Evolutionary conservation across 2,329 filamentous ascomycete species (phyloP), one percentile per base, ranked within the genome.

Genomic region (Podosphaera leucotricha): DNA sequence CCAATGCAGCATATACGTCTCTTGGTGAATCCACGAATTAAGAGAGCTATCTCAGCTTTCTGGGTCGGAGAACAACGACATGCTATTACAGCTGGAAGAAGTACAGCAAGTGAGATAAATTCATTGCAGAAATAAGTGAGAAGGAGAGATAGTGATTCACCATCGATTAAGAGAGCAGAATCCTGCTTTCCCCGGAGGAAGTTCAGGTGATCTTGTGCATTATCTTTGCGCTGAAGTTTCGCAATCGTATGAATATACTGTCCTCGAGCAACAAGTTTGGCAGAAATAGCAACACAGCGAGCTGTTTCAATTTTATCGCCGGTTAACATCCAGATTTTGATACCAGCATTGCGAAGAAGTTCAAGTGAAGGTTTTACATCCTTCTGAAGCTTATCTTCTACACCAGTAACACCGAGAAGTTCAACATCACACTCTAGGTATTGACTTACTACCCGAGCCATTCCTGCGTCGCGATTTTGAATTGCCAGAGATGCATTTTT

Each of bases 311-410:
- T 83, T 62, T 98, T 98, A 67, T 98, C 90, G 40, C 90, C 90
- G 0, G 90, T 98, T 58, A 98, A 67, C 90, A 98, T 98, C 90
- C 90, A 98, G 43, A 98, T 95, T 61, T 95, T 95, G 63, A 98
- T 90, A 21, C 90, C 90, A 0, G 90, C 90, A 55, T 98, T 98
- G 51, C 90, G 82, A 43, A 98, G 71, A 4, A 98, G 72, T 60
- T 98, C 92, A 5, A 98, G 68, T 0, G 85, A 93, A 1, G 87
- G 81, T 60, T 95, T 98, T 56, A 98, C 90, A 55, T 95, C 85
- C 49, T 77, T 78, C 59, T 98, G 90, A 11, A 98, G 71, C 58
- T 92, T 93, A 62, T 98, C 90, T 61, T 98, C 92, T 0, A 98
- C 90, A 50, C 90, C 90, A 1, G 90, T 98, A 11, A 98, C 86